Evolutionary conservation across 306 rosid species (phyloP).

Genomic region (Psophocarpus tetragonolobus): DNA sequence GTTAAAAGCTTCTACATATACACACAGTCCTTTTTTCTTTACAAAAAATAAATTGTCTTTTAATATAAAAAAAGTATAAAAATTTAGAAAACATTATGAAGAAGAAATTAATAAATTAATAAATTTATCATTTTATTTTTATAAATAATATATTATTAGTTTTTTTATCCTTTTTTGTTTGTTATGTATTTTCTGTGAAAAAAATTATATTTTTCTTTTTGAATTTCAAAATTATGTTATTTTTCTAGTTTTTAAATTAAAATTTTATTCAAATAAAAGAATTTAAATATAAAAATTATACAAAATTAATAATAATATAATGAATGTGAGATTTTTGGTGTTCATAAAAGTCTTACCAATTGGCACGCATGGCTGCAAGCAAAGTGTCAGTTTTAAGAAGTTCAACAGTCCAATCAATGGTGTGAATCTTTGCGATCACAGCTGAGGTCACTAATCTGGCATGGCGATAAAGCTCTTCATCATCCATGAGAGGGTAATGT

Average conservation of each 20-base stretch:
- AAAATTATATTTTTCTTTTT: no score
- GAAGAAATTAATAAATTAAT: not conserved
- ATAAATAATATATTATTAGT: not conserved
- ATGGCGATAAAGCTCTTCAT: conserved; percentile 55
- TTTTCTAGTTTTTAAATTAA: no score
- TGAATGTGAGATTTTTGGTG: not conserved
- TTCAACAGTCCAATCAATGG: conserved; percentile 74
- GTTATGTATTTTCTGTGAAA: not conserved
- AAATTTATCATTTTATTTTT: not conserved
- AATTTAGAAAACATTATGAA: not conserved
- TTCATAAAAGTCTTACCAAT: conserved; percentile 50
- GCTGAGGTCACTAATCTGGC: conserved; percentile 73
- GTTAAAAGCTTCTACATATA: not conserved
- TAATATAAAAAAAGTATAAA: not conserved
- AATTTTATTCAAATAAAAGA: no score
- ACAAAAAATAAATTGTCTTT: not conserved
- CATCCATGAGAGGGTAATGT: conserved; percentile 36
- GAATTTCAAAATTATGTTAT: no score
- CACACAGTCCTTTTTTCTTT: not conserved
- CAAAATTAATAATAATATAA: not conserved
- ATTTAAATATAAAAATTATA: not conserved
- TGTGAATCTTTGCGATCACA: conserved; percentile 64
- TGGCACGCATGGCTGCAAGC: conserved; percentile 58
- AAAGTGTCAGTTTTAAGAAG: conserved; percentile 66
- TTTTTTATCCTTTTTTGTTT: no score